Conservation (phyloP, 371 early-diverging fungal genomes). For the Lichtheimia hyalospora region DNA sequence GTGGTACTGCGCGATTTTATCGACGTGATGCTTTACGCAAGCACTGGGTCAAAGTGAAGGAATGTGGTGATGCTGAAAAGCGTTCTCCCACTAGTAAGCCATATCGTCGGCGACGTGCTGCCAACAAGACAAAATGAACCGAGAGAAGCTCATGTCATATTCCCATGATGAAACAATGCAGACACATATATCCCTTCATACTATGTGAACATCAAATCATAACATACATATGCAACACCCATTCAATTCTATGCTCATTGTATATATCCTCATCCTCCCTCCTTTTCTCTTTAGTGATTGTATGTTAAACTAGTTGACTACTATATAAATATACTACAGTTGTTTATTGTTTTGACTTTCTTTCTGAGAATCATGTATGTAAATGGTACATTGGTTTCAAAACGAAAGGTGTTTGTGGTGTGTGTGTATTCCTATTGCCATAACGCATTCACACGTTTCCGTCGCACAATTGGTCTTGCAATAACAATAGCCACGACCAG, state of each 20-base stretch:
- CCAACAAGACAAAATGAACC: too few species aligned
- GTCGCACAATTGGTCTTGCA: conserved; percentile 71
- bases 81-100: background rate
- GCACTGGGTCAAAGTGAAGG: conserved; percentile 53
- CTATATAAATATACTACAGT: too few species aligned
- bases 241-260: too few species aligned
- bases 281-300: too few species aligned
- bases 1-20: conserved; percentile 68
- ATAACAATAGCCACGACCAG: conserved; percentile 69
- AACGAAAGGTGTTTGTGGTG: too few species aligned
- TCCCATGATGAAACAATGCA: too few species aligned
- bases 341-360: background rate
- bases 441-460: conserved; percentile 58
- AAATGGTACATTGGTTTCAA: background rate
- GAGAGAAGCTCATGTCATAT: too few species aligned
- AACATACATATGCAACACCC: too few species aligned
- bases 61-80: conserved; percentile 2
- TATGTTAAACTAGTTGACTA: too few species aligned
- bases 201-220: too few species aligned
- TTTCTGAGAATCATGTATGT: background rate
- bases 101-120: background rate
- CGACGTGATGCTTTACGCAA: conserved; percentile 71
- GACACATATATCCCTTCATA: too few species aligned
- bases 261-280: too few species aligned
- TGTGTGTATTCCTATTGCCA: conserved; percentile 47